A percentile compares a stretch with the other conserved stretches of the same genome.
Conservation (phyloP, 2,329 filamentous ascomycete genomes). For the Trichoderma citrinoviride region DNA sequence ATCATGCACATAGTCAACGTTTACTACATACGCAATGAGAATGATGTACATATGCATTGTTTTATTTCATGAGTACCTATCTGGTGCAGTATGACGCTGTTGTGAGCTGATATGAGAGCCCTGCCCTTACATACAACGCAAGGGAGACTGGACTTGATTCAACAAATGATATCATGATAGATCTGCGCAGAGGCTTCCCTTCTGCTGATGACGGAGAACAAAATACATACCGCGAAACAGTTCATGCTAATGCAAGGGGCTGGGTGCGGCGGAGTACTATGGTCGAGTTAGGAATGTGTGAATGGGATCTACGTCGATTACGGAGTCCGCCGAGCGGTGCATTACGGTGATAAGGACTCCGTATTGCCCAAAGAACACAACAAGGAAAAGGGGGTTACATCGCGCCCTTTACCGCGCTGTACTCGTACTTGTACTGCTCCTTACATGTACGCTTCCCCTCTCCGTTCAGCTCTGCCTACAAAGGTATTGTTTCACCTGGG, state of each 20-base stretch:
- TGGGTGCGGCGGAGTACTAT: background rate
- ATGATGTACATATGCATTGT: slow-evolving; percentile 7
- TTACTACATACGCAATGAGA: slow-evolving; percentile 12
- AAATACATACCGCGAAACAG: background rate
- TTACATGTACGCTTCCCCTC: background rate
- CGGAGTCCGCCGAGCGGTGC: background rate
- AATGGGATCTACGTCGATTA: background rate
- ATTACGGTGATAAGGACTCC: background rate
- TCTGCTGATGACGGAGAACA: background rate
- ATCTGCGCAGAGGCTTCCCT: no score
- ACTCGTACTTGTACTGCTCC: no score
- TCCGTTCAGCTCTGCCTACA: background rate
- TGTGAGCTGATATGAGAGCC: no score
- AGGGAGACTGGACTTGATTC: background rate
- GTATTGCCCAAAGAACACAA: background rate
- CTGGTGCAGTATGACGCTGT: no score
- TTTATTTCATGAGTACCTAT: no score
- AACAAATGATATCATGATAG: background rate
- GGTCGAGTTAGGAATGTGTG: background rate
- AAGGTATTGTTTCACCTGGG: background rate
- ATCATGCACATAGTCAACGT: slow-evolving; percentile 6
- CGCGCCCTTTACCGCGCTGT: background rate
- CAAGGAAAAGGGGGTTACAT: background rate
- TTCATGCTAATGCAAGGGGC: background rate
- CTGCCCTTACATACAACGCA: no score